Evolutionary conservation across 1,284 basidiomycete species (phyloP), one percentile per base, ranked within the genome.

Genomic region (Ganoderma lingzhi): DNA sequence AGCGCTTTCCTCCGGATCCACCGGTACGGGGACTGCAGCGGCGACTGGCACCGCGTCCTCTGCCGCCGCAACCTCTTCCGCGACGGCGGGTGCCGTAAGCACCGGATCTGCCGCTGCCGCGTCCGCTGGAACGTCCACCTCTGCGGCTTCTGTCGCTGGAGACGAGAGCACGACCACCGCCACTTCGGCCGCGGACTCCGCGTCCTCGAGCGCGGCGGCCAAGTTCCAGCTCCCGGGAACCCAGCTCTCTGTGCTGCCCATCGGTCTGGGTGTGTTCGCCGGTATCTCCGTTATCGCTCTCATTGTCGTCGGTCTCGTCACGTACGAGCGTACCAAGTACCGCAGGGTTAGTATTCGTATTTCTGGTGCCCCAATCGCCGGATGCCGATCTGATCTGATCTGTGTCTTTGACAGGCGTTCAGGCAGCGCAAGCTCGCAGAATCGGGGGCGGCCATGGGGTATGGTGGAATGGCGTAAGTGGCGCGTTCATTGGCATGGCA

Each of bases 241-340:
- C 80, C 84, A 85, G 67, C 76, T 95, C 30, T 86, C 88, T 45
- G 93, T 95, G 4, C 83, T 95, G 62, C 94, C 93, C 0, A 89
- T 95, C 72, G 93, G 93, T 74, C 84, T 95, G 62, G 92, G 91
- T 67, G 86, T 95, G 23, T 95, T 93, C 77, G 93, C 91, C 60
- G 93, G 92, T 73, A 91, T 95, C 70, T 93, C 92, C 32, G 90
- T 91, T 14, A 90, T 95, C 76, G 91, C 90, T 28, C 79, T 95
- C 74, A 89, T 92, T 71, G 88, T 92, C n/a, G 91, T 95, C 71
- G 90, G 86, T 64, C 82, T 93, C 76, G 93, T 94, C 69, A 95
- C 93, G 30, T 93, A 91, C 77, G 93, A 95, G 83, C 86, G 93
- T 64, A 90, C 92, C 39, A 93, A 91, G 80, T 92, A 93, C 78